Conservation (phyloP, 129 eudicot genomes). For the Arctium minus region DNA sequence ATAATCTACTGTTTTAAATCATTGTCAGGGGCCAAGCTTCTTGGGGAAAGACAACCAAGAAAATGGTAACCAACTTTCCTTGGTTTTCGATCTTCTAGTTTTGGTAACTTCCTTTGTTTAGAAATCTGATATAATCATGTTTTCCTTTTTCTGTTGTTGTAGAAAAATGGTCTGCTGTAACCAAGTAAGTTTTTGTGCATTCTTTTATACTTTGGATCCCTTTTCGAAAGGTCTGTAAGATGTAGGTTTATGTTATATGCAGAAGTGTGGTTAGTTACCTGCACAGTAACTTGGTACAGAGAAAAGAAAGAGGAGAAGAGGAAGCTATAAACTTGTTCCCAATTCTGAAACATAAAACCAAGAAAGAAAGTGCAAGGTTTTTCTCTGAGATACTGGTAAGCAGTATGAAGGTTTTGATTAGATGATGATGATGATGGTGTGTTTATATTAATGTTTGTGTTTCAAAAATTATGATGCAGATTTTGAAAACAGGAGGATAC, state of each 20-base stretch:
- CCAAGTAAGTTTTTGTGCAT: conserved; percentile 43
- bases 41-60: conserved; percentile 39
- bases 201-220: not conserved
- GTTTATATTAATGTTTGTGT: not conserved
- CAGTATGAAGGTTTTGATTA: not conserved
- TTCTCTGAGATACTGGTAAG: conserved; percentile 82
- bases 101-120: not conserved
- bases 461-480: conserved; percentile 24
- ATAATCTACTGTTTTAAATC: conserved; percentile 1
- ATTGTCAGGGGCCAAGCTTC: conserved; percentile 43
- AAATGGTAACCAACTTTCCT: conserved; percentile 28
- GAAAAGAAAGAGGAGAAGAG: conserved; percentile 37
- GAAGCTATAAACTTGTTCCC: conserved; percentile 47
- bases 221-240: not conserved
- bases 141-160: conserved; percentile 27
- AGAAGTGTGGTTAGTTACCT: conserved; percentile 52
- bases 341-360: conserved; percentile 50
- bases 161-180: conserved; percentile 52
- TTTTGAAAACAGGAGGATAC: conserved; percentile 47
- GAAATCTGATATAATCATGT: not conserved
- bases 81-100: not conserved
- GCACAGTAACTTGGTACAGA: conserved; percentile 20
- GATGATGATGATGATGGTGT: not conserved
- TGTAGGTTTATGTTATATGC: conserved; percentile 15
- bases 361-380: conserved; percentile 56